Evolutionary conservation across 148 eudicot species (phyloP).

Genomic region (Bassia scoparia): DNA sequence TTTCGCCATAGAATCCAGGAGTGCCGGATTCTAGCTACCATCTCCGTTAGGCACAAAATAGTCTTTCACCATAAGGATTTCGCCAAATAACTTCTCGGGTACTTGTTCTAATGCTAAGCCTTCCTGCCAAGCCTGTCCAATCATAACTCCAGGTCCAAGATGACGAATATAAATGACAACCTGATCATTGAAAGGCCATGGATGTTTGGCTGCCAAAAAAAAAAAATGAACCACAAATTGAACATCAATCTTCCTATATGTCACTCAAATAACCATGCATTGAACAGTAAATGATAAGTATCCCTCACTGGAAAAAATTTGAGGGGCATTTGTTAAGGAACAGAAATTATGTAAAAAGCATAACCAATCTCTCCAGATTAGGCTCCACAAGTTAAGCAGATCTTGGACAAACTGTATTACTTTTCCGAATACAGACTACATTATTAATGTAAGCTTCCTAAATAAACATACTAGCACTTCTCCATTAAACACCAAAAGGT

Average conservation of each 20-base stretch:
- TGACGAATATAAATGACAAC: slow-evolving; percentile 70
- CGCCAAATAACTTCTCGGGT: slow-evolving; percentile 66
- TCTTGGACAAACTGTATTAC: too few species aligned
- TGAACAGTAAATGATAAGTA: not conserved
- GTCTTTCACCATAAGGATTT: slow-evolving; percentile 69
- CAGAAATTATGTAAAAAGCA: too few species aligned
- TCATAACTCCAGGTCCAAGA: slow-evolving; percentile 77
- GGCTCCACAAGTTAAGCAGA: too few species aligned
- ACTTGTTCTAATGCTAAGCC: slow-evolving; percentile 63
- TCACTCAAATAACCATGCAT: slow-evolving; percentile 1
- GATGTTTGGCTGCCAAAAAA: slow-evolving; percentile 49
- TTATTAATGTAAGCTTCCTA: too few species aligned
- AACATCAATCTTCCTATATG: not conserved
- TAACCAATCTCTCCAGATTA: too few species aligned
- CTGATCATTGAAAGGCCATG: slow-evolving; percentile 74
- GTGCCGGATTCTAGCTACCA: not conserved
- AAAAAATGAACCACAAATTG: not conserved
- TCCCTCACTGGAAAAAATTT: not conserved
- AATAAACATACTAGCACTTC: too few species aligned
- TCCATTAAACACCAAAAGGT: too few species aligned
- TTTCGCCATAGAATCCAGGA: not conserved
- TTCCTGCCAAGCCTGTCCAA: slow-evolving; percentile 88
- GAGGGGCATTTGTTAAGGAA: not conserved
- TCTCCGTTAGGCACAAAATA: slow-evolving; percentile 25
- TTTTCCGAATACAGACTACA: too few species aligned